phyloP scores from a whole-genome alignment of 1,284 basidiomycete genomes.

The Moesziomyces aphidis region DNA sequence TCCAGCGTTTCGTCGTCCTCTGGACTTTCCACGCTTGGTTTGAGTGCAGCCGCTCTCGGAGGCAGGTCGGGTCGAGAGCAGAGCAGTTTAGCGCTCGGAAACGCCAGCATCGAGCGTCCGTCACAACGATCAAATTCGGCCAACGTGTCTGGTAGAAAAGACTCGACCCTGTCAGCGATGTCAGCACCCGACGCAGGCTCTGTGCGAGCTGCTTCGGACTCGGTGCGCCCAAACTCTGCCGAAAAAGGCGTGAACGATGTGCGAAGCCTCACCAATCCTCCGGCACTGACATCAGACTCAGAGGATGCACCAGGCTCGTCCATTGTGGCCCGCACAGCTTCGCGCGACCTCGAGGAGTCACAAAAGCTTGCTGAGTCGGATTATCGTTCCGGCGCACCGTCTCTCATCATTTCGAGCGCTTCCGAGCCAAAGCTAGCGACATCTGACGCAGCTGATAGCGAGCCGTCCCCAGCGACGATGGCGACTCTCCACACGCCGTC shows the following conservation, averaged over 20 bases:
- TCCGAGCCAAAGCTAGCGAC: conserved; percentile 24
- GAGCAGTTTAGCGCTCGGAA: conserved; percentile 59
- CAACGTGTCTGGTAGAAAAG: conserved; percentile 19
- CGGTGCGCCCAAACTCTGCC: conserved; percentile 3
- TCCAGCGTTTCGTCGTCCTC: conserved; percentile 30
- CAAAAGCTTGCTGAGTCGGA: background rate
- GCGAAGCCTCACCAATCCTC: background rate
- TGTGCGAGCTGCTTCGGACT: conserved; percentile 23
- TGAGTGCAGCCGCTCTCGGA: conserved; percentile 20
- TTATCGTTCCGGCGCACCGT: conserved; percentile 4
- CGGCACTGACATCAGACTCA: conserved; percentile 1
- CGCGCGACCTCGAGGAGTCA: conserved; percentile 4
- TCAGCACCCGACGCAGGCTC: conserved; percentile 4
- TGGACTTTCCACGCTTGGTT: conserved; percentile 31
- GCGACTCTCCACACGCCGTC: conserved; percentile 8
- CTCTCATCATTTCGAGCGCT: conserved; percentile 35
- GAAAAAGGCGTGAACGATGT: background rate
- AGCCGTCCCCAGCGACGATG: background rate
- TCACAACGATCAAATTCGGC: conserved; percentile 28
- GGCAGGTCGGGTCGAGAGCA: conserved; percentile 40
- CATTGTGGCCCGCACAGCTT: conserved; percentile 1
- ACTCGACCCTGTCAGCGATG: conserved; percentile 13
- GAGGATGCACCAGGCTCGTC: background rate
- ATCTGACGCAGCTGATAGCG: background rate
- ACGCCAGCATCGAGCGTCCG: conserved; percentile 52